These are phyloP conservation scores for Oxyria digyna DNA, from an alignment of 148 eudicot genomes.

Conservation along the genomic window DNA sequence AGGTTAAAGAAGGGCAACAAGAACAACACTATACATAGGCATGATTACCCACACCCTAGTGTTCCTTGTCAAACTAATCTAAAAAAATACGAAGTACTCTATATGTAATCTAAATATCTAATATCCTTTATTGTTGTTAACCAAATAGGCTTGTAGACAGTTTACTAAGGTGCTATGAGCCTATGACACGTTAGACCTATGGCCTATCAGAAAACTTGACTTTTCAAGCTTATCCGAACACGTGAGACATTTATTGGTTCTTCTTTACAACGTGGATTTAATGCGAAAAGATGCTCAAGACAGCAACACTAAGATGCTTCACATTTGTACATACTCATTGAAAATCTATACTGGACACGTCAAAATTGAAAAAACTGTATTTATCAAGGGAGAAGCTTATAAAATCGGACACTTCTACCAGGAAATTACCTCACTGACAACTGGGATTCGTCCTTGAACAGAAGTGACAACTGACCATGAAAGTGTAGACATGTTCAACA, in stretches of 20 bases:
- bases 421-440: constrained; percentile 82
- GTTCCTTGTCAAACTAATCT: neutral
- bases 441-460: constrained; percentile 86
- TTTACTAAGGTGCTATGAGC: neutral
- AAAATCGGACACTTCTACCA: neutral
- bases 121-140: neutral
- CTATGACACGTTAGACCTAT: neutral
- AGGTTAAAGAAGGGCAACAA: neutral
- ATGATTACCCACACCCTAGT: neutral
- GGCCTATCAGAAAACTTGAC: neutral
- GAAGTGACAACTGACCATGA: constrained; percentile 91
- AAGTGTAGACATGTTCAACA: constrained; percentile 91
- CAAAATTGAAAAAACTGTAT: neutral
- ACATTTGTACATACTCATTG: neutral
- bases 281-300: neutral
- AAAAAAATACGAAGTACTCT: neutral
- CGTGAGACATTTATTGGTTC: neutral
- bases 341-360: neutral
- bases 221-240: neutral
- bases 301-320: neutral
- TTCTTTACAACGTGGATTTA: neutral
- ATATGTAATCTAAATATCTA: neutral
- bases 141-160: neutral
- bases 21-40: neutral
- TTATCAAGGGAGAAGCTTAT: neutral